These are phyloP conservation scores for Chrysoporthe austroafricana DNA, from an alignment of 2,329 filamentous ascomycete genomes.

Conservation along the genomic window DNA sequence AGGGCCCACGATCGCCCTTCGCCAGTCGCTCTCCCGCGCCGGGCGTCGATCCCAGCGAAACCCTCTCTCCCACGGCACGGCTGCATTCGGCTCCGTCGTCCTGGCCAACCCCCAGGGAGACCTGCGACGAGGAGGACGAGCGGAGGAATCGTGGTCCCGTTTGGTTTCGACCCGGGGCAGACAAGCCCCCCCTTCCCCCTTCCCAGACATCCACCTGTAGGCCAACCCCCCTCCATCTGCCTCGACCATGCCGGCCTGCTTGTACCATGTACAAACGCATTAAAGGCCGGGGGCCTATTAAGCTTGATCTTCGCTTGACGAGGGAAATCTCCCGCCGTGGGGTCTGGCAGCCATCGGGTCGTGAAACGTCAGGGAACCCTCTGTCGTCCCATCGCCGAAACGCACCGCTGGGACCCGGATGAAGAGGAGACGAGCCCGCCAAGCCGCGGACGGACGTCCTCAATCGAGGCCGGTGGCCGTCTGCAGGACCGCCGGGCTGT, in stretches of 20 bases:
- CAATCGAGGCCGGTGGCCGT: neutral
- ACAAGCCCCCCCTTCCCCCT: neutral
- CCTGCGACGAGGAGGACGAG: neutral
- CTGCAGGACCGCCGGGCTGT: neutral
- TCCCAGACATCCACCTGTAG: neutral
- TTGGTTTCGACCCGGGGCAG: constrained; percentile 3
- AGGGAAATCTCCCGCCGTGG: neutral
- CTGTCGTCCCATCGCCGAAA: neutral
- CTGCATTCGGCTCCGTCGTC: neutral
- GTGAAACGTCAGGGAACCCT: neutral
- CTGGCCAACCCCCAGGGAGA: neutral
- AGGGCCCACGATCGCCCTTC: neutral
- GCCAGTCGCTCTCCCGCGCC: constrained; percentile 5
- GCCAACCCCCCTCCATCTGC: neutral
- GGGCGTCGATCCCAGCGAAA: constrained; percentile 1
- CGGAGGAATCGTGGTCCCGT: neutral
- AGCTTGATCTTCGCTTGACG: constrained; percentile 5
- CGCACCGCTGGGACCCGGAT: neutral
- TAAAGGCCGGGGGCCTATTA: neutral
- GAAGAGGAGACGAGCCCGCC: neutral
- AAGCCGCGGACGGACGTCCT: neutral
- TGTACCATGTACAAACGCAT: neutral
- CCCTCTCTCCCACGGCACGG: neutral
- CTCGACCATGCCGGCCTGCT: neutral
- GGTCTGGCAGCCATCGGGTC: neutral